phyloP scores from a whole-genome alignment of 495 filamentous ascomycete species.

The Aspergillus taichungensis region DNA sequence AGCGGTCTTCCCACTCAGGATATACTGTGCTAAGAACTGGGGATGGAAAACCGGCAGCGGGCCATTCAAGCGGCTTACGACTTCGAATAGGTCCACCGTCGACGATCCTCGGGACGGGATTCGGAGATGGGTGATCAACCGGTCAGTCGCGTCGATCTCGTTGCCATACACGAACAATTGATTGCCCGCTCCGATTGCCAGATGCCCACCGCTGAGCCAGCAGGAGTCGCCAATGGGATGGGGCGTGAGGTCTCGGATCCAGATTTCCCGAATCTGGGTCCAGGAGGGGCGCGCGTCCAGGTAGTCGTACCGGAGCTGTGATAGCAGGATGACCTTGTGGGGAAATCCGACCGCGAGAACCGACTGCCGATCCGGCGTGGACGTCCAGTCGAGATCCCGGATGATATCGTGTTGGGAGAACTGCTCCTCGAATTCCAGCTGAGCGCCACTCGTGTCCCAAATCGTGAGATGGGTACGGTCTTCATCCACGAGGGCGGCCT shows the following conservation, averaged over 20 bases:
- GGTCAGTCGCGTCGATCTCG: slow-evolving; percentile 53
- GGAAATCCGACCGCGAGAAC: slow-evolving; percentile 88
- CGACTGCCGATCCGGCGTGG: slow-evolving; percentile 82
- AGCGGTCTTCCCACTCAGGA: slow-evolving; percentile 66
- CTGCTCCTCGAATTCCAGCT: slow-evolving; percentile 70
- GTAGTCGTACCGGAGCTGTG: slow-evolving; percentile 92
- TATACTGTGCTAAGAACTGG: slow-evolving; percentile 82
- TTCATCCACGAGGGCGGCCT: slow-evolving; percentile 73
- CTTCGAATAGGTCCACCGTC: slow-evolving; percentile 61
- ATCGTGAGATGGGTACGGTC: slow-evolving; percentile 73
- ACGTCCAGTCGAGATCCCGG: slow-evolving; percentile 88
- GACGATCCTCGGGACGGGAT: slow-evolving; percentile 46
- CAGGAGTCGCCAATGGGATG: slow-evolving; percentile 89
- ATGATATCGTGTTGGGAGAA: slow-evolving; percentile 69
- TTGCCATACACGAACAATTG: slow-evolving; percentile 86
- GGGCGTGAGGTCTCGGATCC: slow-evolving; percentile 72
- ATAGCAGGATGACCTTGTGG: slow-evolving; percentile 73
- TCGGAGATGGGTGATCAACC: slow-evolving; percentile 55
- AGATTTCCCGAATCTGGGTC: slow-evolving; percentile 75
- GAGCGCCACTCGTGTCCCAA: slow-evolving; percentile 78
- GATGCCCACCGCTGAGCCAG: slow-evolving; percentile 76
- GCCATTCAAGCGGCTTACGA: slow-evolving; percentile 75
- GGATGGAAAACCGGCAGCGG: slow-evolving; percentile 90
- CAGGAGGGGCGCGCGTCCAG: slow-evolving; percentile 83
- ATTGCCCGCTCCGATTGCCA: slow-evolving; percentile 85